A percentile compares a stretch with the other conserved stretches of the same genome.
phyloP scores from a whole-genome alignment of 352 stramenopile species.

The Phytophthora hybrid region DNA sequence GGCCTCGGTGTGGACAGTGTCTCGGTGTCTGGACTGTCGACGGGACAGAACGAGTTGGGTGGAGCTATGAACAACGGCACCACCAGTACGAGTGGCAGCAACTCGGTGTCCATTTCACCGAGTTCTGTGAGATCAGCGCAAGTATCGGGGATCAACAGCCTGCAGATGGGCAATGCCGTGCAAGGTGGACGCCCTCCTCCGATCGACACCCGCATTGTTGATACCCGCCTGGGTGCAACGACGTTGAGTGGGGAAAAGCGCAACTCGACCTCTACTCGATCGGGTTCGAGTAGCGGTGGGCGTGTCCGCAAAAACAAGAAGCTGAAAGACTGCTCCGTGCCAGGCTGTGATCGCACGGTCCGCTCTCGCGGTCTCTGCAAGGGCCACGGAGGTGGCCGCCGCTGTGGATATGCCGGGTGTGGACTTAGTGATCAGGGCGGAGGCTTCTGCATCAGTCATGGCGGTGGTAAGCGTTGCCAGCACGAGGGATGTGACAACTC shows the following conservation, averaged over 20 bases:
- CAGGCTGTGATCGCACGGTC: conserved; percentile 76
- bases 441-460: conserved; percentile 86
- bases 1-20: conserved; percentile 30
- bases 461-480: conserved; percentile 84
- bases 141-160: conserved; percentile 30
- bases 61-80: conserved; percentile 38
- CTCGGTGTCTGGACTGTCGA: conserved; percentile 29
- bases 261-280: conserved; percentile 47
- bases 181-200: conserved; percentile 46
- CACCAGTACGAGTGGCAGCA: conserved; percentile 27
- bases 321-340: conserved; percentile 84
- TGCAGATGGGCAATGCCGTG: conserved; percentile 30
- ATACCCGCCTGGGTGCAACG: conserved; percentile 31
- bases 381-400: conserved; percentile 75
- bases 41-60: conserved; percentile 35
- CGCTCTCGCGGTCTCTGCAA: conserved; percentile 86
- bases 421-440: conserved; percentile 82
- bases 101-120: conserved; percentile 37
- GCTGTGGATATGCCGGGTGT: conserved; percentile 74
- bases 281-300: conserved; percentile 48
- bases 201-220: conserved; percentile 56
- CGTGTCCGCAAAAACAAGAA: conserved; percentile 82
- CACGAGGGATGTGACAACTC: conserved; percentile 83
- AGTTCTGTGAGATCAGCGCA: conserved; percentile 35
- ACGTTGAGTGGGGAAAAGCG: conserved; percentile 46